Conservation (phyloP, 2,329 filamentous ascomycete species). For the Stagonosporopsis rhizophila region DNA sequence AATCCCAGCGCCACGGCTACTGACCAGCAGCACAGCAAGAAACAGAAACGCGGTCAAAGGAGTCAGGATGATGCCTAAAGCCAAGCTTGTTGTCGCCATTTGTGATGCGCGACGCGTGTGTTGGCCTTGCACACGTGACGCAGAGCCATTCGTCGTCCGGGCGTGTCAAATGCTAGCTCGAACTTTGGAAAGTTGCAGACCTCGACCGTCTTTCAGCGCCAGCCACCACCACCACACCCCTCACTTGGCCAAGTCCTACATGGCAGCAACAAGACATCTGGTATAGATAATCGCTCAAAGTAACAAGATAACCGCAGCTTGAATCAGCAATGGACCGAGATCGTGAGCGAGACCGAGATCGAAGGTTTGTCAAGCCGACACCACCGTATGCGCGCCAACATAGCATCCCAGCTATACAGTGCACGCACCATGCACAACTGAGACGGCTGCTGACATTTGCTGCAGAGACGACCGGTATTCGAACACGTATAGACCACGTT, state of each 20-base stretch:
- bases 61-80: not conserved
- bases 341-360: constrained; percentile 52
- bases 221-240: not conserved
- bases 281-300: constrained; percentile 5
- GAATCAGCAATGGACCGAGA: constrained; percentile 46
- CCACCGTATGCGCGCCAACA: constrained; percentile 21
- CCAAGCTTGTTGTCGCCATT: not conserved
- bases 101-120: not conserved
- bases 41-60: not conserved
- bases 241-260: not conserved
- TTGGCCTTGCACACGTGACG: constrained; percentile 14
- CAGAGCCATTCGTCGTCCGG: constrained; percentile 3
- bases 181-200: constrained; percentile 7
- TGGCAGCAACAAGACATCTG: not conserved
- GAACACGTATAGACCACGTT: constrained; percentile 49
- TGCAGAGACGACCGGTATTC: constrained; percentile 47
- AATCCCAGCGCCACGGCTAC: not conserved
- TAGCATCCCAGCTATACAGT: constrained; percentile 5
- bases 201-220: constrained; percentile 2
- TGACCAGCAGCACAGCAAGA: not conserved
- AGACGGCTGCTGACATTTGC: constrained; percentile 3
- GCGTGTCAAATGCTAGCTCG: constrained; percentile 16
- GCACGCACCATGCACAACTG: constrained; percentile 8
- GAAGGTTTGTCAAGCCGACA: constrained; percentile 50
- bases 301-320: not conserved